phyloP scores from a whole-genome alignment of 306 rosid species.

The Sicyos baderoa region DNA sequence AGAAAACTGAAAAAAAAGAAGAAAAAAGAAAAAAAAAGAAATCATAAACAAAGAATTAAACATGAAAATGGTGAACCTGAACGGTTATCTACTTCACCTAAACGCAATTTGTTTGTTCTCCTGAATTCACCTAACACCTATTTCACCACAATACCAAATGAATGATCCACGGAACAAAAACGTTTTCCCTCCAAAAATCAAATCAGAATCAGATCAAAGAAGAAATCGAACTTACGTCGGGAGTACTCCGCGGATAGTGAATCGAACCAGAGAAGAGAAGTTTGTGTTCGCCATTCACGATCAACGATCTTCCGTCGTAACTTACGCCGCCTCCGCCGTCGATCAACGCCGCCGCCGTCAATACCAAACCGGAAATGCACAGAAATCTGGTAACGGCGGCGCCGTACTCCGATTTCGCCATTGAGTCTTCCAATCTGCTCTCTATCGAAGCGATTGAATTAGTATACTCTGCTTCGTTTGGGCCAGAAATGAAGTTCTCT shows the following conservation, averaged over 20 bases:
- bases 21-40: background rate
- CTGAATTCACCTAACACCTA: background rate
- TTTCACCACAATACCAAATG: background rate
- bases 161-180: background rate
- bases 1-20: background rate
- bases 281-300: constrained; percentile 47
- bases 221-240: constrained; percentile 37
- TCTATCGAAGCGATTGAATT: background rate
- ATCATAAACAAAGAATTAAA: background rate
- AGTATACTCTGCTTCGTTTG: too few species aligned
- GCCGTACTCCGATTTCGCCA: background rate
- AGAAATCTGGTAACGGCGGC: background rate
- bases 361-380: background rate
- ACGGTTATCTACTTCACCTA: background rate
- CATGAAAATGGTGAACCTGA: background rate
- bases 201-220: background rate
- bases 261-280: constrained; percentile 74
- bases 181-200: background rate
- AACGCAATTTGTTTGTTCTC: background rate
- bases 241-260: constrained; percentile 87
- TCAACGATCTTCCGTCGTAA: constrained; percentile 77
- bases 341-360: background rate
- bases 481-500: background rate
- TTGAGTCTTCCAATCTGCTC: background rate
- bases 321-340: constrained; percentile 23